These are phyloP conservation scores for Alternaria brassicicola DNA, from an alignment of 2,329 filamentous ascomycete species.

Conservation along the genomic window DNA sequence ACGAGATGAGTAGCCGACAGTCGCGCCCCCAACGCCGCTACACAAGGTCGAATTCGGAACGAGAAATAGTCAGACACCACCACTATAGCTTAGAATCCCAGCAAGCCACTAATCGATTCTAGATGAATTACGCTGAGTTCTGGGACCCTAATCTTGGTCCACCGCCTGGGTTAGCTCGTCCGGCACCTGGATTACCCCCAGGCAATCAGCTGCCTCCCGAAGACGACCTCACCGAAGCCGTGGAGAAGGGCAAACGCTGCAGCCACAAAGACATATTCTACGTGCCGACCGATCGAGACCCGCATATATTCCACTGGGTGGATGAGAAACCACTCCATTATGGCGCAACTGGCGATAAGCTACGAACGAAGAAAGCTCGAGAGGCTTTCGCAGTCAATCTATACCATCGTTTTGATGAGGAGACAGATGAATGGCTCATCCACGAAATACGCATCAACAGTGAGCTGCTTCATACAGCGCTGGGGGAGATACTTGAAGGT, in stretches of 20 bases:
- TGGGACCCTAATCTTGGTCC: neutral
- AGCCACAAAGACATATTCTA: constrained; percentile 13
- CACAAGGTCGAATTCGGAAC: neutral
- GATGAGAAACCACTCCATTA: constrained; percentile 10
- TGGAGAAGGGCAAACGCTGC: constrained; percentile 18
- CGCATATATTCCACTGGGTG: constrained; percentile 11
- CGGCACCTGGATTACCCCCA: neutral
- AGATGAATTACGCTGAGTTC: neutral
- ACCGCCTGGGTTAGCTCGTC: neutral
- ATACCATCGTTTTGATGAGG: constrained; percentile 12
- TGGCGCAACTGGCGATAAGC: constrained; percentile 1
- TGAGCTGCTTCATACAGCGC: constrained; percentile 61
- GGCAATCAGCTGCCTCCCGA: neutral
- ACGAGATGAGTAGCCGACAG: neutral
- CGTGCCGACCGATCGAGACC: constrained; percentile 5
- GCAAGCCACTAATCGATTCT: neutral
- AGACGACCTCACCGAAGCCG: constrained; percentile 15
- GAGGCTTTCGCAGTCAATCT: constrained; percentile 20
- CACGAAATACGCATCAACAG: constrained; percentile 57
- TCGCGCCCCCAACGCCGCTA: neutral
- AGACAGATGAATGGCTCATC: constrained; percentile 10
- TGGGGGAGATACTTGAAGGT: constrained; percentile 60
- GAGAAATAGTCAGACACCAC: neutral
- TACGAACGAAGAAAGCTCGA: constrained; percentile 19
- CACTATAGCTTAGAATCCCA: neutral